Conservation (phyloP, 169 alveolate species). For the Plasmodium coatneyi region DNA sequence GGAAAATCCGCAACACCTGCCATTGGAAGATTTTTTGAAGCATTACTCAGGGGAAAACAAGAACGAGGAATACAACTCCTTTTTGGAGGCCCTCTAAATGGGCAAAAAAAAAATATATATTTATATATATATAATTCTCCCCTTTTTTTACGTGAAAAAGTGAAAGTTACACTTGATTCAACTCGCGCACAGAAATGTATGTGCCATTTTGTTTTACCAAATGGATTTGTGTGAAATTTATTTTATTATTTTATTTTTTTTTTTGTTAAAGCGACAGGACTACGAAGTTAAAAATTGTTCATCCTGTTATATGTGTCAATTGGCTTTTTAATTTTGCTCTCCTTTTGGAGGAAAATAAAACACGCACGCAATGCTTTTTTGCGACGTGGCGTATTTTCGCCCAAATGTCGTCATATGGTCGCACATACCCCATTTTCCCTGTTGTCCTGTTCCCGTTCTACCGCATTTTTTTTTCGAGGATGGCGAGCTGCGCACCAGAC, state of each 20-base stretch:
- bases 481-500: background rate
- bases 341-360: background rate
- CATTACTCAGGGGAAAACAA: conserved; percentile 25
- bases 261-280: background rate
- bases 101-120: background rate
- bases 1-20: conserved; percentile 61
- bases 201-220: background rate
- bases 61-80: conserved; percentile 12
- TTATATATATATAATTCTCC: background rate
- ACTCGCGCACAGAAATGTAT: background rate
- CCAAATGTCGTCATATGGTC: background rate
- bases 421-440: background rate
- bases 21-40: conserved; percentile 37
- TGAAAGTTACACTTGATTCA: background rate
- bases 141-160: background rate
- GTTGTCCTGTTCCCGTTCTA: background rate
- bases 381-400: background rate
- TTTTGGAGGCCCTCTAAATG: conserved; percentile 28
- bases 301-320: background rate
- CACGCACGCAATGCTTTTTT: background rate
- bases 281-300: background rate
- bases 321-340: background rate
- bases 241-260: background rate
- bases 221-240: background rate
- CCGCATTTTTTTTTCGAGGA: background rate